Evolutionary conservation across 1,284 basidiomycete genomes (phyloP), one percentile per base, ranked within the genome.

Genomic region (Apiotrichum brassicae): DNA sequence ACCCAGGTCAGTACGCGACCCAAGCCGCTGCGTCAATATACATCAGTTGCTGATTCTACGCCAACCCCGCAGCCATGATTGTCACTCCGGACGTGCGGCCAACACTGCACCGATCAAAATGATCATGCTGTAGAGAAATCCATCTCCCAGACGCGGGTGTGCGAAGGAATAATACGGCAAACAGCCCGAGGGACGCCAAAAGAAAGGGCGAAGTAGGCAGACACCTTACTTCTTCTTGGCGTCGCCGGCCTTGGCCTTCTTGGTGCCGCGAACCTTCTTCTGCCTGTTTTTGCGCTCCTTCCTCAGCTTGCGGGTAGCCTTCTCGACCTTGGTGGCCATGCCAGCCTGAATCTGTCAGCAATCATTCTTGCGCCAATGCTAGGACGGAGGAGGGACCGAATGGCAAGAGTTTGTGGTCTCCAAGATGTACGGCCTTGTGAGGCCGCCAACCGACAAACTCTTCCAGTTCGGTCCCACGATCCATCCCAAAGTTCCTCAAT

Each of bases 231-330:
- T 53, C 54, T 56, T 56, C 51, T 53, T 53, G 39, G 46, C 49
- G 39, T 30, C 43, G 20, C 37, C 48, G 22, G 43, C 28, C 43
- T 44, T 36, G 46, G 43, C 41, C 51, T 57, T 57, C 36, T 42
- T 41, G 49, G 51, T 53, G 39, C 54, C 54, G 35, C 54, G 54
- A 35, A 50, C 22, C 85, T 95, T 95, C 86, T 97, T 97, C 59
- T 86, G 82, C 75, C 95, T 85, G 80, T 99, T 99, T 84, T 99
- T 99, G 70, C 95, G 84, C 82, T 98, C 95, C 81, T 98, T 97
- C 77, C 95, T 86, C 76, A 98, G 84, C 77, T 98, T 98, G 71
- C 95, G 87, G 64, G 89, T 43, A 54, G 94, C 79, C 78, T 87
- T 92, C 51, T 91, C 86, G 60, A 87, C 82, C 81, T 97, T 97